Evolutionary conservation across 1,284 basidiomycete genomes (phyloP), one percentile per base, ranked within the genome.

Genomic region (Marasmius sp.): DNA sequence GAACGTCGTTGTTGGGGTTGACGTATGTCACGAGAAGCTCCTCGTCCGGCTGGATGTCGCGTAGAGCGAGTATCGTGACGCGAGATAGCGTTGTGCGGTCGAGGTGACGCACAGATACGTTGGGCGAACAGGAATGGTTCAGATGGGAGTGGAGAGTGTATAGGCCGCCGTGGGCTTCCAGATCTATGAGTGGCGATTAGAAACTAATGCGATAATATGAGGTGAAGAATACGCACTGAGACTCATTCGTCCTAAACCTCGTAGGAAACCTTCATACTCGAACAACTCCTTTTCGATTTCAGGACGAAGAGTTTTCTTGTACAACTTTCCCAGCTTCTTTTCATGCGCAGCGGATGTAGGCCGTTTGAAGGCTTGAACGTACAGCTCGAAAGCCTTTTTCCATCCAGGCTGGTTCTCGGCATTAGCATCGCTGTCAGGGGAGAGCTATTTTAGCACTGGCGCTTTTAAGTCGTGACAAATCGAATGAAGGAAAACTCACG

Each of bases 131-230:
- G 14, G 83, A 83, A 72, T 96, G 94, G 75, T 96, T 96, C 45
- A 96, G 73, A 70, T 95, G 93, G 1, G 92, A 91, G 73, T 97
- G 94, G 9, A 97, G 82, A 7, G 84, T 82, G 74, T 95, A 96
- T 10, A 96, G 78, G 1, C 93, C 94, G 5, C 94, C 94, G 64
- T 94, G 92, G 2, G 88, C 86, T 75, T 96, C 94, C 62, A 94
- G 80, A 71, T 95, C 90, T 92, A 65, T 14, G 20, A 45, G 33
- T 39, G 33, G 51, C n/a, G 10, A 60, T 34, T 39, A 16, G 16
- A 16, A 9, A 27, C 58, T 38, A 39, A 64, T 51, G 39, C 61
- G 36, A 33, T 53, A 3, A 18, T 59, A 37, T 60, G 49, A 52
- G 55, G n/a, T 56, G 20, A 51, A 53, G 27, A 22, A 27, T 7